Percentiles rank a stretch among this genome's conserved stretches.
Evolutionary conservation across 2,329 filamentous ascomycete species (phyloP).

Genomic region (Onygena corvina): DNA sequence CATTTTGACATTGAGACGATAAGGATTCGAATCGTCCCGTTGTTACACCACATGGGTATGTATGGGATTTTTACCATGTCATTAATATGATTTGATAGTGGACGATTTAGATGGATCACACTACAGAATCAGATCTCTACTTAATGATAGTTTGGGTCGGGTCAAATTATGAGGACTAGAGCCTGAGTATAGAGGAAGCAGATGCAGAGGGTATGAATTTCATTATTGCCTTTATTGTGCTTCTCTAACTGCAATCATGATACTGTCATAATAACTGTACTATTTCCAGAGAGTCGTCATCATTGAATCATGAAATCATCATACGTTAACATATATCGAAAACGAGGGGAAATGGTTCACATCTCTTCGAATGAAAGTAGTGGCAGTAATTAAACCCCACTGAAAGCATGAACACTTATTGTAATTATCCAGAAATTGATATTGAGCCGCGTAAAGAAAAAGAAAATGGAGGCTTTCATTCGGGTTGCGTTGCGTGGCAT

Average conservation of each 20-base stretch:
- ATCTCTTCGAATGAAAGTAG: not conserved
- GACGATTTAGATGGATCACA: not conserved
- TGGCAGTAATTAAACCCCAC: not conserved
- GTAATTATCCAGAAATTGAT: not conserved
- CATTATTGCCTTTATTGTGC: no score
- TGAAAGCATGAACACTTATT: not conserved
- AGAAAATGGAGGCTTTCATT: not conserved
- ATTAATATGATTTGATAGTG: not conserved
- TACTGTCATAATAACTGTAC: not conserved
- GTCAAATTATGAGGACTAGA: no score
- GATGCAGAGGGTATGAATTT: not conserved
- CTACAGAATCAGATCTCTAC: no score
- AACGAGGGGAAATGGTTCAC: not conserved
- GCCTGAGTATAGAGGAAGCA: no score
- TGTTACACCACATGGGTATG: not conserved
- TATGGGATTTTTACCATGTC: not conserved
- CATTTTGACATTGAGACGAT: not conserved
- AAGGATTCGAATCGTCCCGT: not conserved
- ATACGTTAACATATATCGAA: not conserved
- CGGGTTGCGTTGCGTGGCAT: not conserved
- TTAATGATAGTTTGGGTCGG: no score
- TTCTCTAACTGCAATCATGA: no score
- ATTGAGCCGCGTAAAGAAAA: not conserved
- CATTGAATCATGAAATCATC: conserved; percentile 2
- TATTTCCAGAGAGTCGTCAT: conserved; percentile 1